Base-by-base conservation (phyloP, 768 basidiomycete genomes). In the Auricularia sp. region DNA sequence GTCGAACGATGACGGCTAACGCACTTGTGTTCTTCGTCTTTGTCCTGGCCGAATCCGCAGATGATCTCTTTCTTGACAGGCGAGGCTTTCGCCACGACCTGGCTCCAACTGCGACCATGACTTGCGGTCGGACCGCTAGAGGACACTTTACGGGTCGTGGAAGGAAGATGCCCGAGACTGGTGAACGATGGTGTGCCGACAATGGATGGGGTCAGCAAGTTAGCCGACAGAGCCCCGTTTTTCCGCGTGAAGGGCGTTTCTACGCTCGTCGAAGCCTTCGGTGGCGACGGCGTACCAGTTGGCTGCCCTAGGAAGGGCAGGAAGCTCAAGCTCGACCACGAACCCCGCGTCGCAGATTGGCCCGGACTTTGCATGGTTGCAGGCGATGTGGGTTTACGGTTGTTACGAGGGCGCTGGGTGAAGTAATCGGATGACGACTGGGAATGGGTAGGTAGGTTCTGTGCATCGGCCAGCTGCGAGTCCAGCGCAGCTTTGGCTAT, bases 321-420 rank as follows among this genome's bases (percentile, higher is more conserved):
- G 56, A 59, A 59, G 29, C 56, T 59, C 7, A 59, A 18, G 56
- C 56, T 91, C 0, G 89, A 87, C 91, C 91, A 92, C 0, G 91
- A 90, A 8, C 85, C 88, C 54, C 85, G 80, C 2, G 90, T 63
- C 3, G 67, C 35, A 61, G 67, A 68, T 18, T 16, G 47, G 16
- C 47, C 47, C 5, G 36, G 62, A 44, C 39, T 51, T 21, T 51
- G 47, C 16, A 51, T 51, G 42, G 36, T 23, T 3, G 59, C 18
- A 33, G 62, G 53, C 66, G 66, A 65, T 34, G 65, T n/a, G 3
- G 47, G 39, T 11, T 51, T 29, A 62, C 44, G 18, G 62, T 36
- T 29, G 61, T 56, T 10, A 35, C 53, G 7, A 61, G 59, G 59
- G 23, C 62, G 51, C 23, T 64, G 29, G 47, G 39, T 23, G 62